Evolutionary conservation across 2,329 filamentous ascomycete genomes (phyloP).

Genomic region (Monilinia laxa): DNA sequence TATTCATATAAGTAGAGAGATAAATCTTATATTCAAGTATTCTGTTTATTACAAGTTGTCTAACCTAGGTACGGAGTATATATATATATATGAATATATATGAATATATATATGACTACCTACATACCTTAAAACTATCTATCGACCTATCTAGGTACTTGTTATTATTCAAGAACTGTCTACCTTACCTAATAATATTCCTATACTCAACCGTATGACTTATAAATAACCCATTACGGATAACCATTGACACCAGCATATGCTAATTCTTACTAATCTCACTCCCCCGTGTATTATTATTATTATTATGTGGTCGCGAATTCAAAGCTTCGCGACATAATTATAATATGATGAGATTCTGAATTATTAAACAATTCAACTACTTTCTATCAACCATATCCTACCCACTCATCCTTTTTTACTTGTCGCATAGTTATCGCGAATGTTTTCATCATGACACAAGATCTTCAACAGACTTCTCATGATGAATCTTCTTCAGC

Average conservation of each 20-base stretch:
- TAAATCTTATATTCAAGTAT: neutral
- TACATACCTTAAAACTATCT: too few relatives aligned
- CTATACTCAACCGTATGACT: too few relatives aligned
- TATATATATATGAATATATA: too few relatives aligned
- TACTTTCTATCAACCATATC: neutral
- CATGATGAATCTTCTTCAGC: constrained; percentile 22
- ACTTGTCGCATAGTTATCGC: constrained; percentile 28
- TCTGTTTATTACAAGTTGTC: too few relatives aligned
- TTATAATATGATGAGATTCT: constrained; percentile 6
- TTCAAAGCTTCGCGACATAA: constrained; percentile 9
- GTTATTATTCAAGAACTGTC: too few relatives aligned
- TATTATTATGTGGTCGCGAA: constrained; percentile 4
- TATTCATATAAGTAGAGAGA: too few relatives aligned
- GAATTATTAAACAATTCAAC: constrained; percentile 1
- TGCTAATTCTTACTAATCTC: constrained; percentile 8
- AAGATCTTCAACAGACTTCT: constrained; percentile 36
- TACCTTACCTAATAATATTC: too few relatives aligned
- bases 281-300: constrained; percentile 16
- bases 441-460: constrained; percentile 41
- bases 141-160: too few relatives aligned
- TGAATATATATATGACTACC: too few relatives aligned
- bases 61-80: too few relatives aligned
- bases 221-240: neutral
- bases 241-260: neutral
- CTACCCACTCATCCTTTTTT: neutral